Percentiles rank a stretch among this genome's conserved stretches.
phyloP scores from a whole-genome alignment of 2,329 filamentous ascomycete species.

The Acrocalymma vagum region DNA sequence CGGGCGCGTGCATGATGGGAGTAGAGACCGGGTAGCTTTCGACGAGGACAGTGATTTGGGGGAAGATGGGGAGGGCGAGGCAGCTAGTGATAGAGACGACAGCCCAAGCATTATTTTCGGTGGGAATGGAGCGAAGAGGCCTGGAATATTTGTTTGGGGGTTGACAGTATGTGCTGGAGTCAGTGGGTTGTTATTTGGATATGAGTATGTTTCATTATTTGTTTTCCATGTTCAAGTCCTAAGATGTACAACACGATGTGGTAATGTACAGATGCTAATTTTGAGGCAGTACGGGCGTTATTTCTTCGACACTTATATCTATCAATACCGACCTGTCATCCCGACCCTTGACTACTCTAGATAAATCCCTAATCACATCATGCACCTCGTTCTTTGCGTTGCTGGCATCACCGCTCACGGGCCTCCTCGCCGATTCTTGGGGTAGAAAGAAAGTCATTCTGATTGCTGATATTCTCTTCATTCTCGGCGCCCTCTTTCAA shows the following conservation, averaged over 20 bases:
- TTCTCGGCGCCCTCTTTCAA: conserved; percentile 72
- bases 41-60: no score
- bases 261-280: conserved; percentile 10
- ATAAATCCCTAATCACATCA: conserved; percentile 67
- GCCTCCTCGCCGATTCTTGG: conserved; percentile 71
- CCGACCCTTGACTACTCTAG: conserved; percentile 59
- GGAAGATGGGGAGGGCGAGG: conserved; percentile 22
- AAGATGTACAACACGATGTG: no score
- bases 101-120: conserved; percentile 28
- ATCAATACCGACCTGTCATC: conserved; percentile 62
- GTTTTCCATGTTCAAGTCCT: background rate
- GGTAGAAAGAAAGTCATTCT: conserved; percentile 87
- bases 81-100: conserved; percentile 38
- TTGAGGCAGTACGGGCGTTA: conserved; percentile 62
- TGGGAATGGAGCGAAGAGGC: no score
- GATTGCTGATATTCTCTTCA: conserved; percentile 68
- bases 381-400: conserved; percentile 66
- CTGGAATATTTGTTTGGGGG: conserved; percentile 60
- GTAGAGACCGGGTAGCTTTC: no score
- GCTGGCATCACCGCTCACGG: conserved; percentile 63
- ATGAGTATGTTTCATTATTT: conserved; percentile 56
- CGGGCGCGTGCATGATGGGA: conserved; percentile 9
- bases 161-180: conserved; percentile 66
- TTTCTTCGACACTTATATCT: conserved; percentile 67
- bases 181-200: conserved; percentile 68